These are phyloP conservation scores for Trypanosoma boissoni DNA, from an alignment of 208 protist species.

Conservation along the genomic window DNA sequence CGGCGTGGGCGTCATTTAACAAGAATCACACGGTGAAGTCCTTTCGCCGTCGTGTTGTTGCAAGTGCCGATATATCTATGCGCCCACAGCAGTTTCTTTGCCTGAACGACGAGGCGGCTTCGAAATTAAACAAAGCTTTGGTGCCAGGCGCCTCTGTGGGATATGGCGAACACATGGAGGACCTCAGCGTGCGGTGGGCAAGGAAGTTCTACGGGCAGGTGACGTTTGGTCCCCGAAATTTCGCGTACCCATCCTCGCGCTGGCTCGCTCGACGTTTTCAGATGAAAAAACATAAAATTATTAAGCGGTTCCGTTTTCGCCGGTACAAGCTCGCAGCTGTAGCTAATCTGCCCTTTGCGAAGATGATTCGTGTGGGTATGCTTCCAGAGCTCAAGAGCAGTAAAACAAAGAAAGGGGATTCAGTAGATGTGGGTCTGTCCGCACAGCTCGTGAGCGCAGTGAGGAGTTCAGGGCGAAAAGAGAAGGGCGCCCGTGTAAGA, in stretches of 20 bases:
- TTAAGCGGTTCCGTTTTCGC: constrained; percentile 88
- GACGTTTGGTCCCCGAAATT: constrained; percentile 82
- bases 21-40: constrained; percentile 46
- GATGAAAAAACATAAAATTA: constrained; percentile 90
- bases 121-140: too few relatives aligned
- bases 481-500: constrained; percentile 58
- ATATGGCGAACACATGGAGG: constrained; percentile 27
- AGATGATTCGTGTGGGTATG: constrained; percentile 92
- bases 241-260: constrained; percentile 80
- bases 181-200: constrained; percentile 69
- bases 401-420: constrained; percentile 83
- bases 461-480: constrained; percentile 41
- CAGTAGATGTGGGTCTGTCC: constrained; percentile 61
- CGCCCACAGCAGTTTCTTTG: constrained; percentile 44
- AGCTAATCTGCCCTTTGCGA: constrained; percentile 86
- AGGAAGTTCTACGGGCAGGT: constrained; percentile 87
- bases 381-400: constrained; percentile 89
- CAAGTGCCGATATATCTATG: constrained; percentile 69
- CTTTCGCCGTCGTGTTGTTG: constrained; percentile 56
- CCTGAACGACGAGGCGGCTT: background rate
- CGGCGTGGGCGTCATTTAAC: constrained; percentile 45
- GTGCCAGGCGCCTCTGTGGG: background rate
- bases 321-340: constrained; percentile 89
- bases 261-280: constrained; percentile 85
- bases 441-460: constrained; percentile 68